Base-by-base conservation (phyloP, 1,284 basidiomycete species). In the Singerocomus inundabilis region DNA sequence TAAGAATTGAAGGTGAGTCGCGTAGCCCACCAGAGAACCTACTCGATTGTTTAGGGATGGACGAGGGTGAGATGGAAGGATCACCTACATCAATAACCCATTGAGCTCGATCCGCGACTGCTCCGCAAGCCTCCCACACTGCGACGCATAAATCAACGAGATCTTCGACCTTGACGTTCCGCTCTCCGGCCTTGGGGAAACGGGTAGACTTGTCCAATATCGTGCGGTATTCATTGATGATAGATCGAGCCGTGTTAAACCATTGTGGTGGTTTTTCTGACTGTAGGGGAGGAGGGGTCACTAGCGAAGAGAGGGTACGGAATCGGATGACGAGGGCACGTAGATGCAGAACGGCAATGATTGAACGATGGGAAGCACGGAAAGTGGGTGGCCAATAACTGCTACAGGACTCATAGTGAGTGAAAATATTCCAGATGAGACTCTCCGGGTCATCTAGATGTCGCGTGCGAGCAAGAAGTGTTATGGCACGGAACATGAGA, bases 21-120 rank as follows among this genome's bases (percentile, higher is more conserved):
- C 9, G 91, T 93, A 2, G 91, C 86, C 91, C 92, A 93, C 88
- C 92, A 94, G 1, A 97, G 75, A 13, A 91, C 77, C 82, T 93
- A 58, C 35, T 48, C 40, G 1, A 21, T 6, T 33, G 26, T 13
- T 49, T 49, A 10, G 52, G 44, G 46, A 46, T 13, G 15, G 29
- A 30, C 0, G 26, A 24, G 11, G 32, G 12, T 0, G 41, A 32
- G 37, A 51, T 49, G 32, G 45, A 45, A 15, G 48, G 43, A 33
- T 36, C 18, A 79, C 82, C 60, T 57, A 87, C 85, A 62, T 90
- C 87, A 50, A 88, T 75, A 16, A 87, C 79, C 89, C 88, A 91
- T 26, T 77, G 77, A 0, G 80, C 78, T 54, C 79, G 77, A 35
- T 81, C 81, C 13, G 78, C 77, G 12, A 74, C 67, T 5, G 76